A percentile compares a stretch with the other conserved stretches of the same genome.
Evolutionary conservation across 495 filamentous ascomycete genomes (phyloP).

Genomic region (Achaetomiella virescens): DNA sequence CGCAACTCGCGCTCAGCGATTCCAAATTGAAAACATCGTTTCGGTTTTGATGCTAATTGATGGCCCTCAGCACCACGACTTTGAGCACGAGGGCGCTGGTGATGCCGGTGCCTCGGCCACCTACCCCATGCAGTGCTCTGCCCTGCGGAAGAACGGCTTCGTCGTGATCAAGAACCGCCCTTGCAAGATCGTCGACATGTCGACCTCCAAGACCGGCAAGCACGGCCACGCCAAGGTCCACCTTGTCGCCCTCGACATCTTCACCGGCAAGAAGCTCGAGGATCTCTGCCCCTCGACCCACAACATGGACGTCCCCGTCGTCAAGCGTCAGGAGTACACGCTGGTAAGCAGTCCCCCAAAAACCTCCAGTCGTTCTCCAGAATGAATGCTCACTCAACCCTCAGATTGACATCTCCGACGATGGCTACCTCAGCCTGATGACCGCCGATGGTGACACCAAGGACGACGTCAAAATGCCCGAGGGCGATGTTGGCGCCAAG

Average conservation of each 20-base stretch:
- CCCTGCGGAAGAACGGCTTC: constrained; percentile 95
- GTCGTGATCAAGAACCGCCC: constrained; percentile 97
- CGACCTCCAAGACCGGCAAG: constrained; percentile 99
- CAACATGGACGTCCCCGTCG: constrained; percentile 99
- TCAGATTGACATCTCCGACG: constrained; percentile 81
- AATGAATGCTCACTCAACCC: constrained; percentile 1
- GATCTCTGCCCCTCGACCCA: constrained; percentile 99
- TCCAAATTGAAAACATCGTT: not conserved
- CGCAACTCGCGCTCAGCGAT: not conserved
- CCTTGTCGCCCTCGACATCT: constrained; percentile 94
- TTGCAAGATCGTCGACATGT: constrained; percentile 99
- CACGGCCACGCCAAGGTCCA: constrained; percentile 99
- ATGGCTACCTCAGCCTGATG: constrained; percentile 88
- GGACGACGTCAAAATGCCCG: constrained; percentile 91
- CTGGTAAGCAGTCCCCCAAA: constrained; percentile 57
- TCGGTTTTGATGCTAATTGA: constrained; percentile 5
- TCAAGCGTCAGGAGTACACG: constrained; percentile 82
- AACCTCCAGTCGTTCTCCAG: not conserved
- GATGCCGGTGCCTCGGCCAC: constrained; percentile 92
- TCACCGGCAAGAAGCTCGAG: constrained; percentile 98
- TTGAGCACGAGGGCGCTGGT: constrained; percentile 59
- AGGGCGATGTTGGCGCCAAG: constrained; percentile 78
- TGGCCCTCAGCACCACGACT: constrained; percentile 68
- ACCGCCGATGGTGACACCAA: constrained; percentile 72
- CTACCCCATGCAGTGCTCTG: constrained; percentile 98